Evolutionary conservation across 2,329 filamentous ascomycete species (phyloP), one percentile per base, ranked within the genome.

Genomic region (Blastomyces silverae): DNA sequence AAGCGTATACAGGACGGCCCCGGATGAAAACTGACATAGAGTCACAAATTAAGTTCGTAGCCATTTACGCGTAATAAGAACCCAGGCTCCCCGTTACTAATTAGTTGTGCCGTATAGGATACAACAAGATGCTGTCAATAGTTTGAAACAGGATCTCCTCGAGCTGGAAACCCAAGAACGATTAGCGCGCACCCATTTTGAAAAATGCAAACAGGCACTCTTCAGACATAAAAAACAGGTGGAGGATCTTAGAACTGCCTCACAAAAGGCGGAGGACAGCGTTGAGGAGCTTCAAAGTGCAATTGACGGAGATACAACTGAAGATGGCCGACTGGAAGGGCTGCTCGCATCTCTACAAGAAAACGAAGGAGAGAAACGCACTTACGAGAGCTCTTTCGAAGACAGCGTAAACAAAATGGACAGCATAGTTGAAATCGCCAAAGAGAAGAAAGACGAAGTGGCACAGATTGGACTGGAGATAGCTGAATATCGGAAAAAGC

Each of bases 1-100:
- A 80, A 8, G 81, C 83, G 20, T 85, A 79, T 68, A 75, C 72
- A 0, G 80, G 83, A 50, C 78, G 77, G 11, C 81, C 89, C 31
- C 86, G 92, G n/a, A 95, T 96, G 86, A 89, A 88, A 72, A 88
- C 89, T 0, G 90, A 96, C 72, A 81, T 85, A 34, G 88, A 85
- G 64, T 84, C 84, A 22, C 89, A 91, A 71, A 83, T 92, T 52
- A 79, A 75, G 79, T 84, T 72, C 61, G 71, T 31, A 48, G 10
- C 46, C 57, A 39, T 55, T 37, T 34, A 61, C 58, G 8, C 3
- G 13, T 28, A 52, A 52, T 17, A 20, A 34, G 31, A 22, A 28
- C 31, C n/a, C 5, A n/a, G 28, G 17, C 31, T 10, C n/a, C 56
- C 37, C 25, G 28, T 28, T 64, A 61, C 65, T 34, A 28, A 28